Evolutionary conservation across 2,329 filamentous ascomycete species (phyloP).

Genomic region (Aspergillus hiratsukae): DNA sequence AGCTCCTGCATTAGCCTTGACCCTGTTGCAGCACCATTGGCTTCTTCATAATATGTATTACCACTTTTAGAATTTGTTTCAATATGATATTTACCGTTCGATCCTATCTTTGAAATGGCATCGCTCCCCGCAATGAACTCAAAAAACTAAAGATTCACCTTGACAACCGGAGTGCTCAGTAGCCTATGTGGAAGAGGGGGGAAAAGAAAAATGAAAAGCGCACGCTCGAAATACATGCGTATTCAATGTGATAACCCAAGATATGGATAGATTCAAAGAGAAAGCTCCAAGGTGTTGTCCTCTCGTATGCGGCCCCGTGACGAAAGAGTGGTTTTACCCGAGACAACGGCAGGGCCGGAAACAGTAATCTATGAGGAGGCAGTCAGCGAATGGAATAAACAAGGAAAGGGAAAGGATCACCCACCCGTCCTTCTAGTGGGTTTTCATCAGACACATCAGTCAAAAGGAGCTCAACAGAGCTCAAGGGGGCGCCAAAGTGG

Average conservation of each 20-base stretch:
- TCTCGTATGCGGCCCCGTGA: constrained; percentile 61
- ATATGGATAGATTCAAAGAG: constrained; percentile 7
- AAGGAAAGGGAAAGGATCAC: constrained; percentile 18
- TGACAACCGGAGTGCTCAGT: not conserved
- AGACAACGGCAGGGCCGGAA: constrained; percentile 68
- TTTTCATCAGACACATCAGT: constrained; percentile 31
- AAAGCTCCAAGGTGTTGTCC: constrained; percentile 66
- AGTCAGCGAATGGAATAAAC: constrained; percentile 12
- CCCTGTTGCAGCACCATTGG: not conserved
- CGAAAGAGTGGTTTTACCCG: constrained; percentile 60
- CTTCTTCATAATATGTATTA: constrained; percentile 19
- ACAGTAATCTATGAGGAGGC: constrained; percentile 58
- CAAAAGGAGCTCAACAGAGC: constrained; percentile 72
- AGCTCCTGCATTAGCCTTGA: constrained; percentile 11
- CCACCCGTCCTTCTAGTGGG: constrained; percentile 56
- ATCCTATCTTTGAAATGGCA: constrained; percentile 7
- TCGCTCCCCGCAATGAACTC: not conserved
- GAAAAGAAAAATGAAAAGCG: not conserved
- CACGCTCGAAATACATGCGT: not conserved
- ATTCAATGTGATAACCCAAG: not conserved
- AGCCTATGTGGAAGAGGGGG: not conserved
- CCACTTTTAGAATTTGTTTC: constrained; percentile 12
- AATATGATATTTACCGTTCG: constrained; percentile 19
- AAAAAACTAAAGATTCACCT: not conserved
- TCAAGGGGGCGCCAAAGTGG: constrained; percentile 81